Evolutionary conservation across 2,329 filamentous ascomycete species (phyloP), one percentile per base, ranked within the genome.

Genomic region (Westerdykella aurantiaca): DNA sequence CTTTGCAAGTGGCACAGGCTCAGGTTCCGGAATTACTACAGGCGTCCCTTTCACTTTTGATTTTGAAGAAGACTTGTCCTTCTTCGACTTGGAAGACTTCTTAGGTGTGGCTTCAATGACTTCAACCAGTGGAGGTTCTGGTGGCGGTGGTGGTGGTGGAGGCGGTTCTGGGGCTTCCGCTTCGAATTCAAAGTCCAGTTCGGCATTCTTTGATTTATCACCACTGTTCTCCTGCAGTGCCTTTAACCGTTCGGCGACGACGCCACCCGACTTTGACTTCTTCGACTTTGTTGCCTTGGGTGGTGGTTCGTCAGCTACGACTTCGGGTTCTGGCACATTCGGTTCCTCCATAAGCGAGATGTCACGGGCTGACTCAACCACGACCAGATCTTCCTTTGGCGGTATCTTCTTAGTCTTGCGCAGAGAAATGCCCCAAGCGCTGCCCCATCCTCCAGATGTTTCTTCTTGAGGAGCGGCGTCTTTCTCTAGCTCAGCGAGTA

Each of bases 201-300:
- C 63, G 14, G 59, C 37, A 39, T 66, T 67, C 45, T 63, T 60
- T 45, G 70, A 67, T 43, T 67, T 58, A 39, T 41, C 38, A 10
- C 34, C 35, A 18, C 42, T 49, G 35, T 69, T 68, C 44, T 58
- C 64, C 50, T 68, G 61, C 41, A 68, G 52, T 13, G 71, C 60
- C 51, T 69, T 78, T 63, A 80, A 74, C 52, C 73, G 73, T 51
- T 81, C 78, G 13, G 74, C 71, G 34, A 80, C 69, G 39, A 69
- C 74, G 12, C 69, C 64, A 44, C 46, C 44, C n/a, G 46, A 46
- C 42, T 53, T 53, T 10, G 51, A 63, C 35, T 68, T 63, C 53
- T 67, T 69, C 38, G 64, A 10, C 50, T 56, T 58, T 14, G 49
- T 35, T 49, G 48, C 48, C 45, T 56, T 54, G 29, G 46, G 41